Evolutionary conservation across 1,284 basidiomycete genomes (phyloP).

Genomic region (Papiliotrema flavescens): DNA sequence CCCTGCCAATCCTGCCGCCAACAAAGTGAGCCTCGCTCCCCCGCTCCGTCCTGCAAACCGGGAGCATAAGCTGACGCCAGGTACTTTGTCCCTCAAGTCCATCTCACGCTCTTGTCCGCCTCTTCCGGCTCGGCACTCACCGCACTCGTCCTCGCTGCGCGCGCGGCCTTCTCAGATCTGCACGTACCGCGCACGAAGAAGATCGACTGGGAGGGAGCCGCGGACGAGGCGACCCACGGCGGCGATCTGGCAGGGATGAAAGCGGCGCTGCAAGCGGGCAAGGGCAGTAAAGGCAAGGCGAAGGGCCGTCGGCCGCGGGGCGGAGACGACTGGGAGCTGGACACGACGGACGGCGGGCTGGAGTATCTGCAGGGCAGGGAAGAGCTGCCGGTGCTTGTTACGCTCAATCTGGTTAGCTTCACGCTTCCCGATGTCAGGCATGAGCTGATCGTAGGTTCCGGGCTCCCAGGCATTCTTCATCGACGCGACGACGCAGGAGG

Average conservation of each 20-base stretch:
- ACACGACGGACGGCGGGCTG: slow-evolving; percentile 26
- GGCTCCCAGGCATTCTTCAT: slow-evolving; percentile 30
- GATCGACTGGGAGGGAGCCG: slow-evolving; percentile 36
- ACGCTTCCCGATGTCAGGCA: not conserved
- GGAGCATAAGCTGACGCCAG: slow-evolving; percentile 7
- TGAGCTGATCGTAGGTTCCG: slow-evolving; percentile 23
- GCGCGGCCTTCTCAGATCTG: slow-evolving; percentile 43
- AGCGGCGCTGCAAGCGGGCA: slow-evolving; percentile 37
- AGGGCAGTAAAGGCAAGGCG: slow-evolving; percentile 28
- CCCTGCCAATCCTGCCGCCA: slow-evolving; percentile 37
- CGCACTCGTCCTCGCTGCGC: slow-evolving; percentile 36
- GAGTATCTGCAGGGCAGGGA: slow-evolving; percentile 28
- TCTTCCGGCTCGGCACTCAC: slow-evolving; percentile 32
- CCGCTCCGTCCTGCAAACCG: not conserved
- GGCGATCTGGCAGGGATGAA: slow-evolving; percentile 43
- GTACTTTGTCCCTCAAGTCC: slow-evolving; percentile 44
- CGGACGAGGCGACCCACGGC: slow-evolving; percentile 6
- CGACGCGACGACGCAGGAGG: slow-evolving; percentile 45
- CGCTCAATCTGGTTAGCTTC: slow-evolving; percentile 40
- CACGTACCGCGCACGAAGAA: slow-evolving; percentile 39
- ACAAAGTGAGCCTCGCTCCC: slow-evolving; percentile 25
- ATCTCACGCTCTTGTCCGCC: slow-evolving; percentile 39
- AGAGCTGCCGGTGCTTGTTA: slow-evolving; percentile 41
- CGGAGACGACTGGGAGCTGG: slow-evolving; percentile 49
- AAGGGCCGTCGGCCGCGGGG: slow-evolving; percentile 28